phyloP scores from a whole-genome alignment of 2,329 filamentous ascomycete species.

The Aspergillus glaucus region DNA sequence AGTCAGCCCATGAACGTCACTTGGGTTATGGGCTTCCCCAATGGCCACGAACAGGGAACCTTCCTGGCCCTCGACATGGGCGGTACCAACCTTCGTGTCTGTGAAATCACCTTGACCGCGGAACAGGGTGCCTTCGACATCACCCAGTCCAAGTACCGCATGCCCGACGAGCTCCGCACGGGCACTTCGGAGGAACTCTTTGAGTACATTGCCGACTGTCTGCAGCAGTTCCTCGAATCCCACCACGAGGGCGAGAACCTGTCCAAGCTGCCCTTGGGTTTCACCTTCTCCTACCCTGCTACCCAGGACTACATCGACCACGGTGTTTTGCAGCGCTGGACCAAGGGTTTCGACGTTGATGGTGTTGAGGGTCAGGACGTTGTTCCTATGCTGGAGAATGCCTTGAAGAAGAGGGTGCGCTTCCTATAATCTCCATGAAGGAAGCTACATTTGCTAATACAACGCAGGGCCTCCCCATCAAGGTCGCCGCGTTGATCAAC shows the following conservation, averaged over 20 bases:
- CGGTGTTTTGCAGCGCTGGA: slow-evolving; percentile 89
- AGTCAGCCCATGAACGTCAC: slow-evolving; percentile 91
- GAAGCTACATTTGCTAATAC: slow-evolving; percentile 8
- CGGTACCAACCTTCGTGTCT: slow-evolving; percentile 90
- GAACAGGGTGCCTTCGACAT: slow-evolving; percentile 88
- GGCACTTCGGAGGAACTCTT: slow-evolving; percentile 79
- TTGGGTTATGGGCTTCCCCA: slow-evolving; percentile 87
- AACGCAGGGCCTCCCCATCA: slow-evolving; percentile 74
- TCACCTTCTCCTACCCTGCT: slow-evolving; percentile 94
- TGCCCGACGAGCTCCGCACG: slow-evolving; percentile 88
- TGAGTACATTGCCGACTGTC: slow-evolving; percentile 90
- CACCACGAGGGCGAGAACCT: slow-evolving; percentile 65
- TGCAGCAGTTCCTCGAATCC: slow-evolving; percentile 82
- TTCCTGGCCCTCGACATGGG: slow-evolving; percentile 92
- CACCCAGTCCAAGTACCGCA: slow-evolving; percentile 90
- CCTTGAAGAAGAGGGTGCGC: slow-evolving; percentile 61
- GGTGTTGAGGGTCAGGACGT: slow-evolving; percentile 89
- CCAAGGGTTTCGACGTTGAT: slow-evolving; percentile 91
- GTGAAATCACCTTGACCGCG: slow-evolving; percentile 82
- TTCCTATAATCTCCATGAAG: no score
- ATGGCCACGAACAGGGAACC: slow-evolving; percentile 78
- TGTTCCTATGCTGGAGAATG: slow-evolving; percentile 78
- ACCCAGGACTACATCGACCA: slow-evolving; percentile 92
- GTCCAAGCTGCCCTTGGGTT: slow-evolving; percentile 67
- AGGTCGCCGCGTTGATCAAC: slow-evolving; percentile 88